These are phyloP conservation scores for Tylopilus orsonianus DNA, from an alignment of 1,284 basidiomycete species.

Conservation along the genomic window DNA sequence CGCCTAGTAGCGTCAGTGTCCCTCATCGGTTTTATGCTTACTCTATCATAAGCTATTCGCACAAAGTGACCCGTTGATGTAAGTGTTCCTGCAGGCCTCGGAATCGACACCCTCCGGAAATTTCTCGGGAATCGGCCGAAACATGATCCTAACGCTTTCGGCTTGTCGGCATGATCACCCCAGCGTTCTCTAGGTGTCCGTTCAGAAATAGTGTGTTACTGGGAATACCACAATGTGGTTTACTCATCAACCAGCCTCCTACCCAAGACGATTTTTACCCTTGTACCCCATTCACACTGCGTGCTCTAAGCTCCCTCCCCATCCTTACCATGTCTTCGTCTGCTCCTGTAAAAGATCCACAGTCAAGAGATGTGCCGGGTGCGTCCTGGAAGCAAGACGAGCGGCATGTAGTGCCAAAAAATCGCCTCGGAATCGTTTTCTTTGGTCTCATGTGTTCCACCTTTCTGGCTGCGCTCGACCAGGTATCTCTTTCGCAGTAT, in stretches of 20 bases:
- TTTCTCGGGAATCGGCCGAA: not conserved
- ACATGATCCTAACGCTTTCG: not conserved
- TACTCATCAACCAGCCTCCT: not conserved
- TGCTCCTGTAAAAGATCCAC: constrained; percentile 16
- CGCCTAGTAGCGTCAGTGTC: no score
- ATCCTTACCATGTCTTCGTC: constrained; percentile 8
- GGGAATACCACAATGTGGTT: constrained; percentile 6
- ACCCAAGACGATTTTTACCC: not conserved
- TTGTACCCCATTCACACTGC: not conserved
- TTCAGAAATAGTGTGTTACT: constrained; percentile 18
- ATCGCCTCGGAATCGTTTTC: constrained; percentile 54
- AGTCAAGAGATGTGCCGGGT: constrained; percentile 35
- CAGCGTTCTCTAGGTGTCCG: not conserved
- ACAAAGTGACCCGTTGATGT: not conserved
- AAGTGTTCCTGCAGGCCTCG: not conserved
- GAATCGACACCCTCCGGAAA: not conserved
- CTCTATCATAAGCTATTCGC: not conserved
- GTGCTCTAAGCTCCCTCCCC: not conserved
- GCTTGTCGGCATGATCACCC: constrained; percentile 8
- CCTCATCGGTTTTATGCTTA: not conserved
- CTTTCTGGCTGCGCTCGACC: constrained; percentile 61
- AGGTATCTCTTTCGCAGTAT: constrained; percentile 36
- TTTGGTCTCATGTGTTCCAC: constrained; percentile 52
- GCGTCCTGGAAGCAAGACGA: constrained; percentile 54
- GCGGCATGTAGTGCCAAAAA: constrained; percentile 53